Evolutionary conservation across 2,329 filamentous ascomycete species (phyloP).

Genomic region (Colletotrichum theobromicola): DNA sequence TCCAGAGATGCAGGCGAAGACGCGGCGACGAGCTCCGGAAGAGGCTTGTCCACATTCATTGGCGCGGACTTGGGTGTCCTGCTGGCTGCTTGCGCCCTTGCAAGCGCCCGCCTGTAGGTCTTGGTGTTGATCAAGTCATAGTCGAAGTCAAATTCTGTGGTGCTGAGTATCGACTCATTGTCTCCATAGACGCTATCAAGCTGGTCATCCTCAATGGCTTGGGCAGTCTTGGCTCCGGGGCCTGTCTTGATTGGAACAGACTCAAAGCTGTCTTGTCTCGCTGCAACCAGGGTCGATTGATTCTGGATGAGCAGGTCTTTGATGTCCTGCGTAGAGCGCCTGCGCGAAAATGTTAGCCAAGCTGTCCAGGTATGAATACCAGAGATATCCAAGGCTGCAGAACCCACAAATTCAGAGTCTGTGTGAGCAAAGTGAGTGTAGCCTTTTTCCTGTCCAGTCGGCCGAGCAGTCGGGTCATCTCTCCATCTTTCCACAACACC

Average conservation of each 20-base stretch:
- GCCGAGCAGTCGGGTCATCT: slow-evolving; percentile 5
- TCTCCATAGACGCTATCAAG: background rate
- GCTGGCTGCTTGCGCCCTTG: background rate
- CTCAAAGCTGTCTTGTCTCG: background rate
- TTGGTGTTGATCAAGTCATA: slow-evolving; percentile 13
- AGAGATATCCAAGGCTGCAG: no score
- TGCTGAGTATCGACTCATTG: slow-evolving; percentile 16
- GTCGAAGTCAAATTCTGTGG: slow-evolving; percentile 18
- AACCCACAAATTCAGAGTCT: slow-evolving; percentile 15
- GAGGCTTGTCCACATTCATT: background rate
- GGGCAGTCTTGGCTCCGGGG: background rate
- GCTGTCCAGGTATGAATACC: background rate
- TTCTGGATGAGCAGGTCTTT: background rate
- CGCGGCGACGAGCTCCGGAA: background rate
- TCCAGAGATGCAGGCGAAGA: background rate
- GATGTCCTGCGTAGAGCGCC: slow-evolving; percentile 16
- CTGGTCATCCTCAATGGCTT: background rate
- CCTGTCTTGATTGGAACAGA: background rate
- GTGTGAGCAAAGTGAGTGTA: slow-evolving; percentile 10
- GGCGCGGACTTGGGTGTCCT: background rate
- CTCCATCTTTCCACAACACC: slow-evolving; percentile 14
- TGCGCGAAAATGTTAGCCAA: background rate
- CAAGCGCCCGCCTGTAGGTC: slow-evolving; percentile 7
- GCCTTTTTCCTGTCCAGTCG: slow-evolving; percentile 16
- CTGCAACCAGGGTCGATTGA: slow-evolving; percentile 1